Conservation (phyloP, 768 basidiomycete genomes). For the Panaeolus papilionaceus region DNA sequence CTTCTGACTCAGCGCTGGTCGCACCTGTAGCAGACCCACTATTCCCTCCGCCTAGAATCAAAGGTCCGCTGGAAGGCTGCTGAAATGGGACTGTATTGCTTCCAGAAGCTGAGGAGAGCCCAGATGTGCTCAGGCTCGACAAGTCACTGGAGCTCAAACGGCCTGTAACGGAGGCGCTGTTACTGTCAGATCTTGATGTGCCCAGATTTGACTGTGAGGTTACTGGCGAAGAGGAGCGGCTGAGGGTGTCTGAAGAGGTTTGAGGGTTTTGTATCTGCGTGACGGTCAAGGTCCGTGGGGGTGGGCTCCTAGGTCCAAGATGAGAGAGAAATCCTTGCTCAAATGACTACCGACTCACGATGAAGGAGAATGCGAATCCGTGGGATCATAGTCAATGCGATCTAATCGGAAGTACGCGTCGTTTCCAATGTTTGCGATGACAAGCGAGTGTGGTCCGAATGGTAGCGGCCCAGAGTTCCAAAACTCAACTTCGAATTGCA, state of each 20-base stretch:
- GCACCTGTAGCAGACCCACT: neutral
- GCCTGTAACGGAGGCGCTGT: neutral
- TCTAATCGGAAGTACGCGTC: conserved; percentile 8
- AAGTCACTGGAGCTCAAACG: neutral
- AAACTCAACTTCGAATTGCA: conserved; percentile 8
- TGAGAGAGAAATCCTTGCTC: neutral
- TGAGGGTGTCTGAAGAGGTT: neutral
- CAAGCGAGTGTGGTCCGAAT: conserved; percentile 8
- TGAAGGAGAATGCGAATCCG: conserved; percentile 1
- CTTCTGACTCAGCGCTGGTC: neutral
- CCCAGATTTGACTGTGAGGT: neutral
- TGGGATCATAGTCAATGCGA: conserved; percentile 3
- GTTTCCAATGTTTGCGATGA: conserved; percentile 3
- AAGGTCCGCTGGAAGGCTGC: neutral
- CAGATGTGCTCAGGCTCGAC: neutral
- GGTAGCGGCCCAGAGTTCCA: neutral
- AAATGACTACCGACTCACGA: neutral
- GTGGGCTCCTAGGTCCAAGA: neutral
- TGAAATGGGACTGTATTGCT: neutral
- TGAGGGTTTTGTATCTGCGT: neutral
- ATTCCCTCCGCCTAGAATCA: neutral
- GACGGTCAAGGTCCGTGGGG: neutral
- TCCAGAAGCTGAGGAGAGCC: neutral
- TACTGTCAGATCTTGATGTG: neutral
- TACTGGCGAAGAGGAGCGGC: neutral